Conservation (phyloP, 2,329 filamentous ascomycete species). For the Plectosphaerella cucumerina region DNA sequence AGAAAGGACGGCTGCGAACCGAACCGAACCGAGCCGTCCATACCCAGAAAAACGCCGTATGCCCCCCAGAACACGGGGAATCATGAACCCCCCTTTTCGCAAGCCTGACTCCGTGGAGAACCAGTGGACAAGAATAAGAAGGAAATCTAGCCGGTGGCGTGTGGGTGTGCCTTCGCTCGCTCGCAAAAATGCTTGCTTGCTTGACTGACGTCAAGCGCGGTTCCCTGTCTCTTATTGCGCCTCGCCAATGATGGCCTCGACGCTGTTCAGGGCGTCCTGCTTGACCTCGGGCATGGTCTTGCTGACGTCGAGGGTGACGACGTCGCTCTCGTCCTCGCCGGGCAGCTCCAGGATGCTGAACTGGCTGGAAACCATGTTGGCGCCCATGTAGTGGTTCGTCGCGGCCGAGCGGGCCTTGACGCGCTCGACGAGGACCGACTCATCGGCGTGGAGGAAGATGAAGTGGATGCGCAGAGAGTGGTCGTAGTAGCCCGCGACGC, state of each 20-base stretch:
- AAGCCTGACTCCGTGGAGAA: not conserved
- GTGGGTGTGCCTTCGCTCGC: too few relatives aligned
- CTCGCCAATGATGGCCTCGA: conserved; percentile 44
- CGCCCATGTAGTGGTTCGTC: conserved; percentile 93
- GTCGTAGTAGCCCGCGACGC: conserved; percentile 72
- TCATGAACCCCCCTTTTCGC: not conserved
- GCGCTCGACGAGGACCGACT: conserved; percentile 70
- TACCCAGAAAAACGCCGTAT: not conserved
- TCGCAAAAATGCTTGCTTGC: too few relatives aligned
- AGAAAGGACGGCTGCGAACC: not conserved
- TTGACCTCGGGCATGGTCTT: conserved; percentile 55
- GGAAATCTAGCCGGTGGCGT: too few relatives aligned
- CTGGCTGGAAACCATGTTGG: conserved; percentile 91
- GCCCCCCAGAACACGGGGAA: not conserved
- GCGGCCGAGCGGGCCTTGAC: conserved; percentile 55
- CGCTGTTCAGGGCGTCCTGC: conserved; percentile 52
- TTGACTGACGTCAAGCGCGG: too few relatives aligned
- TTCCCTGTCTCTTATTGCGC: not conserved
- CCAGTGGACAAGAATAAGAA: too few relatives aligned
- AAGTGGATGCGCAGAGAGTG: conserved; percentile 80
- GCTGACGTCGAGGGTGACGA: conserved; percentile 67
- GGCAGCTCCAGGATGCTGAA: conserved; percentile 85
- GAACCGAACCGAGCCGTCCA: not conserved
- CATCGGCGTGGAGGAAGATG: conserved; percentile 79
- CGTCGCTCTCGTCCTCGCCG: conserved; percentile 63